A percentile compares a stretch with the other conserved stretches of the same genome.
Conservation (phyloP, 2,329 filamentous ascomycete genomes). For the Fusarium sp. region DNA sequence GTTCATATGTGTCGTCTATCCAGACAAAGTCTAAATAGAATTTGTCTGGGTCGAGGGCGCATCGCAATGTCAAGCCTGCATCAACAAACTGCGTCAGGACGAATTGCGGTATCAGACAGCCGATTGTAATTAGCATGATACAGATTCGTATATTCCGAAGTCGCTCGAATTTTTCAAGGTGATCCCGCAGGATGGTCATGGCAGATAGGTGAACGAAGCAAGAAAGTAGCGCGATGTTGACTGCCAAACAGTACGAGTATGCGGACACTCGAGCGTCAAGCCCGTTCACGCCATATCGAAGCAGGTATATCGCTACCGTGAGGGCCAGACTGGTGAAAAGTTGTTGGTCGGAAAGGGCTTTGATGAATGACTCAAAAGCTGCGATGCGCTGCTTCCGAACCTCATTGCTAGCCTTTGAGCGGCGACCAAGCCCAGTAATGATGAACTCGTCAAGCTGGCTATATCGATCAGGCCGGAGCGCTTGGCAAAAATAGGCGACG, state of each 20-base stretch:
- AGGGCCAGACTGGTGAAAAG: neutral
- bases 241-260: neutral
- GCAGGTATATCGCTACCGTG: neutral
- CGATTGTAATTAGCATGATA: neutral
- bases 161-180: neutral
- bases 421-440: neutral
- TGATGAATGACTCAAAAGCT: neutral
- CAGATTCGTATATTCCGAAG: neutral
- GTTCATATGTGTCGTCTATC: accelerated
- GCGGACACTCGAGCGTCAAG: neutral
- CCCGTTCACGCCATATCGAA: neutral
- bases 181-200: neutral
- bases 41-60: neutral
- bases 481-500: neutral
- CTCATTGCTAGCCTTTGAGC: neutral
- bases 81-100: neutral
- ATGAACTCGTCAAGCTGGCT: neutral
- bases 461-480: neutral
- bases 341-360: neutral
- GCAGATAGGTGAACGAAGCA: neutral
- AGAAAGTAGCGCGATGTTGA: neutral
- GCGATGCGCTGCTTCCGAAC: neutral
- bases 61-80: neutral
- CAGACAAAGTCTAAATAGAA: neutral
- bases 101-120: neutral